Base-by-base conservation (phyloP, 805 yeast species). In the Candida gorgasii region DNA sequence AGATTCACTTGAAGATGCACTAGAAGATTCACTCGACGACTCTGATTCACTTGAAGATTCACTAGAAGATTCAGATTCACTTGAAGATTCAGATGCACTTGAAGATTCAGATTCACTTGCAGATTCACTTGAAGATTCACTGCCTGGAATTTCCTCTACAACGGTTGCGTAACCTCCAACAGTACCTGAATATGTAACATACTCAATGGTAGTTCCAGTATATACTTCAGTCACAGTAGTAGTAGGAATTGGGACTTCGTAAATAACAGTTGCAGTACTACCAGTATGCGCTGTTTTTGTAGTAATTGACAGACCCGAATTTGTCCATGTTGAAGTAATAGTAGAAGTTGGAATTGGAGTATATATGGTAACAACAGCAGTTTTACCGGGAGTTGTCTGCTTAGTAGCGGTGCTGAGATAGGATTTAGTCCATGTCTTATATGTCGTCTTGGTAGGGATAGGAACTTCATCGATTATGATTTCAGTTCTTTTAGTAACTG, bases 211-310 rank as follows among this genome's bases (percentile, higher is more conserved):
- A 5, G 47, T 40, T 43, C 50, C 54, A 11, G 32, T 14, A 40
- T 45, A 55, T n/a, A 17, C 42, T 20, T 49, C 45, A 31, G 54
- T 57, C 40, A 43, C 32, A 28, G 58, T 51, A 50, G 65, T 58
- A 24, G 58, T 53, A 15, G 51, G 24, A 22, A 22, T 22, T 22
- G 24, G 24, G 9, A 22, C 24, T 22, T 22, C 24, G 24, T 22
- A 6, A 7, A 22, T 22, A 7, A 7, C 24, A 22, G 24, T 22
- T 6, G 24, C 24, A 22, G 24, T 22, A 7, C 9, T 22, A 22
- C 24, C 24, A 7, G 24, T 22, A 7, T 6, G 24, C 6, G 24
- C 24, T 22, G 24, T 22, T 22, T 22, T 22, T 7, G 9, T 22
- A 6, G 9, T 7, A 7, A 9, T 22, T 22, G 24, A 22, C 9